A percentile compares a stretch with the other conserved stretches of the same genome.
These are phyloP conservation scores for Parachaetomium inaequale DNA, from an alignment of 495 filamentous ascomycete species.

Conservation along the genomic window DNA sequence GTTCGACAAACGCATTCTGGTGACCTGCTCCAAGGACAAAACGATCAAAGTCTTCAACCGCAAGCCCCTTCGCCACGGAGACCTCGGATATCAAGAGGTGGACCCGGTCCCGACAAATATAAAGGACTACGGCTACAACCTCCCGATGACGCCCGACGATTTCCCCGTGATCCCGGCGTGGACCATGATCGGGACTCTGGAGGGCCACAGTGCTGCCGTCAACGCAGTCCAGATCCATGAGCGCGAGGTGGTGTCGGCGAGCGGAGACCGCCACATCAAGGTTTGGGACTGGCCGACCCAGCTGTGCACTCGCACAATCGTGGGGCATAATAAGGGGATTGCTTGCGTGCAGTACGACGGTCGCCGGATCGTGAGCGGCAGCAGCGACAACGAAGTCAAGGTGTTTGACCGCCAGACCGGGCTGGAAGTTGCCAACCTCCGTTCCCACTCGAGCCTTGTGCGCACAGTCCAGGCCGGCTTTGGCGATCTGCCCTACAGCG, in stretches of 20 bases:
- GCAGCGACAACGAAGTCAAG: slow-evolving; percentile 90
- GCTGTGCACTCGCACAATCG: slow-evolving; percentile 65
- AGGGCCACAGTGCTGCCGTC: slow-evolving; percentile 85
- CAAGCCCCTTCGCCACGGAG: slow-evolving; percentile 59
- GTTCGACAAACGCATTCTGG: slow-evolving; percentile 85
- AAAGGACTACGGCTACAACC: slow-evolving; percentile 46
- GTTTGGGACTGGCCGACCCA: slow-evolving; percentile 88
- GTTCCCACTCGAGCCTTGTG: slow-evolving; percentile 77
- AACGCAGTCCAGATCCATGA: slow-evolving; percentile 92
- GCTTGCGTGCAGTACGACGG: slow-evolving; percentile 97
- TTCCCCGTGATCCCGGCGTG: slow-evolving; percentile 56
- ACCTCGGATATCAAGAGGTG: slow-evolving; percentile 60
- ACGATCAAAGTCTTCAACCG: slow-evolving; percentile 95
- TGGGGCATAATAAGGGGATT: slow-evolving; percentile 92
- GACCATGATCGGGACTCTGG: slow-evolving; percentile 70
- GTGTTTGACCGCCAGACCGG: slow-evolving; percentile 84
- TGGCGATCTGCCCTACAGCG: slow-evolving; percentile 77
- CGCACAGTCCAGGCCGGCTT: slow-evolving; percentile 93
- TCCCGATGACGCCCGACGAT: slow-evolving; percentile 38
- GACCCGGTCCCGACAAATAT: slow-evolving; percentile 52
- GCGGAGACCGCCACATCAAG: slow-evolving; percentile 86
- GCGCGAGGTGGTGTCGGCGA: slow-evolving; percentile 86
- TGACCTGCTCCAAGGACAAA: slow-evolving; percentile 97
- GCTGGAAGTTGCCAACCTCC: slow-evolving; percentile 81
- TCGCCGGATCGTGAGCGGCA: slow-evolving; percentile 92